phyloP scores from a whole-genome alignment of 2,329 filamentous ascomycete genomes.

The Fusarium sp. region DNA sequence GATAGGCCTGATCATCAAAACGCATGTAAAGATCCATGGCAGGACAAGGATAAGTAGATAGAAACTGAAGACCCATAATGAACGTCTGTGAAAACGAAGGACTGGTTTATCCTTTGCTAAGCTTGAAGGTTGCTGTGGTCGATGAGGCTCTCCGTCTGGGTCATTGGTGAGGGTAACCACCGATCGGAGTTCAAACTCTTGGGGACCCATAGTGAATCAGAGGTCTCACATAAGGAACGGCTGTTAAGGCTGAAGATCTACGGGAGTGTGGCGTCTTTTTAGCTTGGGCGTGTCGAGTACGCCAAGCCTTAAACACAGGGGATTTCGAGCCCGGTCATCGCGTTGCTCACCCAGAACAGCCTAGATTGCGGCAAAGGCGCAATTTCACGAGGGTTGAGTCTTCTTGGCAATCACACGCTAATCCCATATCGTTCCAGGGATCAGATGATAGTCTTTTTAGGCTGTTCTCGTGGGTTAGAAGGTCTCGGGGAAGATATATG shows the following conservation, averaged over 20 bases:
- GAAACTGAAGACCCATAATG: background rate
- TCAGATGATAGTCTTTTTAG: background rate
- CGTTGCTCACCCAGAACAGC: background rate
- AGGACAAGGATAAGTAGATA: slow-evolving; percentile 17
- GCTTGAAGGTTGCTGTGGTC: background rate
- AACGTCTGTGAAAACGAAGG: background rate
- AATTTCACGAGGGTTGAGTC: background rate
- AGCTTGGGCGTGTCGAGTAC: too few relatives aligned
- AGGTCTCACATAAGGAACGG: background rate
- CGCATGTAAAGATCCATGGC: slow-evolving; percentile 16
- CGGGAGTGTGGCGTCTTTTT: background rate
- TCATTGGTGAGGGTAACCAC: background rate
- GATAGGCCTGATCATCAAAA: slow-evolving; percentile 31
- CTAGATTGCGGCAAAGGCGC: background rate
- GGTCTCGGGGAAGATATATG: too few relatives aligned
- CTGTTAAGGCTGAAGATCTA: background rate
- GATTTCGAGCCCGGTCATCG: background rate
- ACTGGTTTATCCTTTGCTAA: slow-evolving; percentile 5
- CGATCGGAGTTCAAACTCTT: background rate
- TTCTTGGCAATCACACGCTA: background rate
- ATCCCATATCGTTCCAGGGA: background rate
- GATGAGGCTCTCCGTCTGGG: background rate
- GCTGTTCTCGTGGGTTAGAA: background rate
- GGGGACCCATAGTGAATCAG: background rate
- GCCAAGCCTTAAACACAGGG: background rate